Conservation (phyloP, 176 grass and related monocot genomes). For the Juncus inflexus region DNA sequence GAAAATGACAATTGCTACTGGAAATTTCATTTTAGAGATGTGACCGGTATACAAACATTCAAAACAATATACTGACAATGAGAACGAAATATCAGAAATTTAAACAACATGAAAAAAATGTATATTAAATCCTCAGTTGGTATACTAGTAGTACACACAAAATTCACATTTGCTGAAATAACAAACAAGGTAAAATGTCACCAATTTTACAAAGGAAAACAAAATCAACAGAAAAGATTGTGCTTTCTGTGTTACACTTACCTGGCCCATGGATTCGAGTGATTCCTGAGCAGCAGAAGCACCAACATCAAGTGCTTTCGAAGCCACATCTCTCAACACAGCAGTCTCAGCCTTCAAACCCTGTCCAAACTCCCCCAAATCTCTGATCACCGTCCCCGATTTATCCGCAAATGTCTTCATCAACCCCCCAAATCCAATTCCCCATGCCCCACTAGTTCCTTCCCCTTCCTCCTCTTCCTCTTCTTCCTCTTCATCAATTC, state of each 20-base stretch:
- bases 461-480: slow-evolving; percentile 8
- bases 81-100: no score
- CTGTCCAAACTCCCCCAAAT: slow-evolving; percentile 70
- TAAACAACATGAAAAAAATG: no score
- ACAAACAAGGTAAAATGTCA: no score
- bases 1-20: no score
- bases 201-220: no score
- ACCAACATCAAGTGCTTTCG: slow-evolving; percentile 49
- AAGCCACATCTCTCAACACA: slow-evolving; percentile 41
- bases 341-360: slow-evolving; percentile 57
- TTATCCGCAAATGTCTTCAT: slow-evolving; percentile 63
- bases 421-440: slow-evolving; percentile 61
- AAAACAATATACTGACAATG: no score
- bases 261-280: slow-evolving; percentile 68
- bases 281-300: slow-evolving; percentile 54
- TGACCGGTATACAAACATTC: no score
- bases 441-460: background rate
- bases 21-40: no score
- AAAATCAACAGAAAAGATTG: no score
- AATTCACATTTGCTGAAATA: no score
- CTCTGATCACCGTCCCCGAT: slow-evolving; percentile 64
- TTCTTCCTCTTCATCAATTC: slow-evolving; percentile 4
- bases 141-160: no score
- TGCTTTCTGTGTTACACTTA: background rate
- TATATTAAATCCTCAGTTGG: no score